Evolutionary conservation across 2,329 filamentous ascomycete species (phyloP), one percentile per base, ranked within the genome.

Genomic region (Zelopaecilomyces penicillatus): DNA sequence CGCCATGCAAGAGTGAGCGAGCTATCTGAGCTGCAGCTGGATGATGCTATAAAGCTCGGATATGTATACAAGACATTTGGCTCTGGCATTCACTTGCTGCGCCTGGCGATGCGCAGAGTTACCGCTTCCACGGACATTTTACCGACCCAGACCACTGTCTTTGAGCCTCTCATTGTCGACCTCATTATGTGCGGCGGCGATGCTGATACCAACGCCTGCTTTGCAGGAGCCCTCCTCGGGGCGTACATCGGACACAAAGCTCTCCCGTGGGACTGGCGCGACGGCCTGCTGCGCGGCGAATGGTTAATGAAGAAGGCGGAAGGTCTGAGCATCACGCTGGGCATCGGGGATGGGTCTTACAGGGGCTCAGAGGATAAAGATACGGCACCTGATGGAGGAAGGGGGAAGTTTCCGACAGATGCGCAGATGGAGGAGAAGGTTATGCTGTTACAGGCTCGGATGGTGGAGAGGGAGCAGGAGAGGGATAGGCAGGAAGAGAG

Each of bases 51-150:
- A 28, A 65, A 67, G 52, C 74, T 76, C 38, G 74, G 74, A 4
- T 76, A 76, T 47, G 72, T 75, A 28, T 76, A 75, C 56, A 76
- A 76, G 56, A 68, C 69, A 4, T 65, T 77, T 9, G 73, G 73
- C 0, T 64, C 70, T 0, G 71, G 70, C 0, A 59, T 76, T 8
- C 50, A 71, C 12, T 55, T 66, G 8, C 56, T 76, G 6, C 62
- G 73, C 2, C 52, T 67, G 12, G 69, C 66, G 1, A 70, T 75
- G 50, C 59, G 65, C 5, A 57, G 58, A 41, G 45, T 58, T 10
- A 50, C 48, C 5, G 46, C 51, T 4, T 45, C 50, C 5, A 34
- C 44, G 6, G 43, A 46, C 1, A 41, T 47, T 5, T 29, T 62
- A 4, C 30, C 44, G 6, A 49, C 48, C 2, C 56, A 58, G 19